phyloP scores from a whole-genome alignment of 2,329 filamentous ascomycete species.

The Didymella keratinophila region DNA sequence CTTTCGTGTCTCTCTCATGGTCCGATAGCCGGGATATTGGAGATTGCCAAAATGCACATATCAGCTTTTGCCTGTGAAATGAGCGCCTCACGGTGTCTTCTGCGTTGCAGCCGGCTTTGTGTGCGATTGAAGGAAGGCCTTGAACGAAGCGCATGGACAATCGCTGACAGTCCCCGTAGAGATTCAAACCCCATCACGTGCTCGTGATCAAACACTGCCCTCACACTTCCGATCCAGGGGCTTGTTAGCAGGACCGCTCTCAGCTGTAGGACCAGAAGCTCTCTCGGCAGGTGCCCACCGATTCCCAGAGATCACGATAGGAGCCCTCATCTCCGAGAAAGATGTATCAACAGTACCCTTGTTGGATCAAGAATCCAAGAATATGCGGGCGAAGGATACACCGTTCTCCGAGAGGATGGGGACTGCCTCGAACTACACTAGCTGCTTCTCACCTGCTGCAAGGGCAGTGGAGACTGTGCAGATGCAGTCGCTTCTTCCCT shows the following conservation, averaged over 20 bases:
- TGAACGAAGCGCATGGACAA: neutral
- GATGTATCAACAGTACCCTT: slow-evolving; percentile 29
- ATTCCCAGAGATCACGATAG: slow-evolving; percentile 38
- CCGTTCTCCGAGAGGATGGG: slow-evolving; percentile 14
- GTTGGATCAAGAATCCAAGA: slow-evolving; percentile 29
- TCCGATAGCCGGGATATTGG: neutral
- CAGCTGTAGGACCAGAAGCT: slow-evolving; percentile 19
- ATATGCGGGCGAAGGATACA: slow-evolving; percentile 22
- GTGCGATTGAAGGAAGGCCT: neutral
- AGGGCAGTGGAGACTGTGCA: slow-evolving; percentile 37
- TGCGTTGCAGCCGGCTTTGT: neutral
- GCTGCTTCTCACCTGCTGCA: slow-evolving; percentile 36
- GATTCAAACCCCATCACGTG: slow-evolving; percentile 13
- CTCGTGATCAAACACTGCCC: slow-evolving; percentile 4
- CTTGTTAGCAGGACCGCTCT: slow-evolving; percentile 10
- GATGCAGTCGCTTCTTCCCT: slow-evolving; percentile 51
- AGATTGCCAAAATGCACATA: neutral
- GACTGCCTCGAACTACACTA: slow-evolving; percentile 9
- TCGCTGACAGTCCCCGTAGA: slow-evolving; percentile 3
- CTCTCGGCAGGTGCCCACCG: slow-evolving; percentile 29
- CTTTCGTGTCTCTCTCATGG: no score
- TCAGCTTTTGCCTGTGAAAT: no score
- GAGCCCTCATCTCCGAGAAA: slow-evolving; percentile 34
- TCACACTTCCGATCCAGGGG: slow-evolving; percentile 7
- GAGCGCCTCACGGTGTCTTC: neutral